A percentile compares a stretch with the other conserved stretches of the same genome.
Evolutionary conservation across 306 rosid species (phyloP).

Genomic region (Acacia melanoxylon): DNA sequence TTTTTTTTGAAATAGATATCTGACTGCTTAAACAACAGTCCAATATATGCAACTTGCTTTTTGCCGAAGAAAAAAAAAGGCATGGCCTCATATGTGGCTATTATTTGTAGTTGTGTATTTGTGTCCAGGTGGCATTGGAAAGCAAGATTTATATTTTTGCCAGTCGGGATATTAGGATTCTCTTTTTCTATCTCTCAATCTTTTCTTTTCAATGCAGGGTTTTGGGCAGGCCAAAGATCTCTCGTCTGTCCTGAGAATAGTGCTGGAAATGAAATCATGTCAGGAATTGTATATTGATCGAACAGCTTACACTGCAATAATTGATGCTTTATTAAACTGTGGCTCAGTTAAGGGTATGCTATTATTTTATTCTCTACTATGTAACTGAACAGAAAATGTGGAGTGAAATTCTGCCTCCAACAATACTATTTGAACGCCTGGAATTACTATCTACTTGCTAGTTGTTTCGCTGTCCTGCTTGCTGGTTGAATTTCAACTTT

Average conservation of each 20-base stretch:
- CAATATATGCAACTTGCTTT: neutral
- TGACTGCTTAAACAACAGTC: constrained; percentile 14
- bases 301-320: constrained; percentile 77
- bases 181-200: constrained; percentile 15
- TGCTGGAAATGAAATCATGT: constrained; percentile 72
- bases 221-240: constrained; percentile 70
- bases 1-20: neutral
- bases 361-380: constrained; percentile 15
- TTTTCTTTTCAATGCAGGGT: constrained; percentile 54
- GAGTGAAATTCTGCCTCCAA: constrained; percentile 2
- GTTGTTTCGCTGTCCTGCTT: neutral
- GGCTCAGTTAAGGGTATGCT: constrained; percentile 66
- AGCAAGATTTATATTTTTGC: neutral
- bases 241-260: constrained; percentile 53
- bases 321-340: constrained; percentile 74
- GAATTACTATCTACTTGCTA: neutral
- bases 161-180: neutral
- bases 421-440: neutral
- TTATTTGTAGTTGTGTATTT: neutral
- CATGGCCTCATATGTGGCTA: neutral
- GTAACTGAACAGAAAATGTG: constrained; percentile 20
- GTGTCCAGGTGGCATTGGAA: neutral
- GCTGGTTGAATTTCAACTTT: constrained; percentile 13
- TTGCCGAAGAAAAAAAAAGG: neutral
- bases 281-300: constrained; percentile 58